Percentiles rank a stretch among this genome's conserved stretches.
Evolutionary conservation across 129 eudicot genomes (phyloP).

Genomic region (Pseudognaphalium luteoalbum): DNA sequence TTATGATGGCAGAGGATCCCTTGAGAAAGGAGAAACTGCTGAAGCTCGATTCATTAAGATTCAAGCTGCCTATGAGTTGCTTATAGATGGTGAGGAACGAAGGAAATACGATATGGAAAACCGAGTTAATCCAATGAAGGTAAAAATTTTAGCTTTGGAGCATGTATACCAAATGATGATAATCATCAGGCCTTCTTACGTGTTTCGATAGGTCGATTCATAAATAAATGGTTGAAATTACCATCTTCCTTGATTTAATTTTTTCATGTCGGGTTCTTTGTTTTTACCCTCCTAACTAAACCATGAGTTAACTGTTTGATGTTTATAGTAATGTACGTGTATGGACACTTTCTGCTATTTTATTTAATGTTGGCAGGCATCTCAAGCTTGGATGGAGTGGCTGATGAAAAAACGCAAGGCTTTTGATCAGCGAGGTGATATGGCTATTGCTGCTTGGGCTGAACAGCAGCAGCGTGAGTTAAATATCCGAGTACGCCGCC

Average conservation of each 20-base stretch:
- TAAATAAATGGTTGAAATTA: too few species aligned
- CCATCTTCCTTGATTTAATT: too few species aligned
- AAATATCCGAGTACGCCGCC: slow-evolving; percentile 85
- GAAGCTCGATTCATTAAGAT: slow-evolving; percentile 95
- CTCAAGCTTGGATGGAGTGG: slow-evolving; percentile 99
- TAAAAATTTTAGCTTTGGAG: slow-evolving; percentile 16
- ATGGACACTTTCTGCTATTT: background rate
- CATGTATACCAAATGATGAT: background rate
- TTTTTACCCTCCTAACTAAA: background rate
- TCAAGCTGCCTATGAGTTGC: slow-evolving; percentile 97
- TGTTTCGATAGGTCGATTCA: too few species aligned
- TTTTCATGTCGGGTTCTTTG: background rate
- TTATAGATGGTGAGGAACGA: slow-evolving; percentile 69
- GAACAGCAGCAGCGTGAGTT: slow-evolving; percentile 94
- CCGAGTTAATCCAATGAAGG: slow-evolving; percentile 95
- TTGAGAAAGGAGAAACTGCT: slow-evolving; percentile 95
- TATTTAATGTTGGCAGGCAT: slow-evolving; percentile 58
- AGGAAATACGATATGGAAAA: slow-evolving; percentile 82
- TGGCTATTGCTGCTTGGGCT: slow-evolving; percentile 99
- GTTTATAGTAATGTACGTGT: background rate
- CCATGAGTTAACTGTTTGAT: background rate
- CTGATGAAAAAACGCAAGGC: slow-evolving; percentile 90
- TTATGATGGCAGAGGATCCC: slow-evolving; percentile 96
- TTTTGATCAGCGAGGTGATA: slow-evolving; percentile 95
- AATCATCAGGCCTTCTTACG: too few species aligned